A percentile compares a stretch with the other conserved stretches of the same genome.
Evolutionary conservation across 2,329 filamentous ascomycete species (phyloP).

Genomic region (Thielaviopsis populi): DNA sequence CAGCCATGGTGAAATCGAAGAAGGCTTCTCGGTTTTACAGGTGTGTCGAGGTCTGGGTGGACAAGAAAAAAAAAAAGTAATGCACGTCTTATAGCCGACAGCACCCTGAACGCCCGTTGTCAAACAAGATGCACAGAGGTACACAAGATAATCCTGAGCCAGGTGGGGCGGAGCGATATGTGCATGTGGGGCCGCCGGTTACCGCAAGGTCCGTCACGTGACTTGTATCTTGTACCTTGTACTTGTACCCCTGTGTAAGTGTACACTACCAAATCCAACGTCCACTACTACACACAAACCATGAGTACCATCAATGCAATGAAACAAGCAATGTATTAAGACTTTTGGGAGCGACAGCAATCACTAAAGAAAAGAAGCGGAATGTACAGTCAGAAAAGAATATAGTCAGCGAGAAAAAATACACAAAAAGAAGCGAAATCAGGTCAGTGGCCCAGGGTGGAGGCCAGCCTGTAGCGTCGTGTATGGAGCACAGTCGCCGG

Average conservation of each 20-base stretch:
- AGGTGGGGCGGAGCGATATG: not conserved
- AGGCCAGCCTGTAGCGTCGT: not conserved
- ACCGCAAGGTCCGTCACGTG: slow-evolving; percentile 1
- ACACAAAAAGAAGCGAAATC: not conserved
- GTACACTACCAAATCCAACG: too few relatives aligned
- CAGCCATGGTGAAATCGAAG: not conserved
- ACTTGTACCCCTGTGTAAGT: too few relatives aligned
- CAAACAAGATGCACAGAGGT: not conserved
- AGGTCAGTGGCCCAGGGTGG: not conserved
- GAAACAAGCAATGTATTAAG: not conserved
- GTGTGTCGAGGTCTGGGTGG: too few relatives aligned
- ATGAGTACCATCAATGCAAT: not conserved
- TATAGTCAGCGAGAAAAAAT: not conserved
- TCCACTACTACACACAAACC: not conserved
- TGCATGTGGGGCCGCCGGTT: slow-evolving; percentile 4
- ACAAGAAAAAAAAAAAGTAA: not conserved
- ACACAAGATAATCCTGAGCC: not conserved
- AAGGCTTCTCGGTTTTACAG: not conserved
- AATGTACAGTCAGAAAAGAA: not conserved
- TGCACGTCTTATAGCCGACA: not conserved
- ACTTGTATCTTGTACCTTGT: not conserved
- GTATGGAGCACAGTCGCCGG: not conserved
- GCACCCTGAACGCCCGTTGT: not conserved
- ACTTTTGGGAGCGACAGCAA: not conserved
- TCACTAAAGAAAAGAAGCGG: slow-evolving; percentile 4